Conservation (phyloP, 2,329 filamentous ascomycete genomes). For the Xylariaceae sp. region DNA sequence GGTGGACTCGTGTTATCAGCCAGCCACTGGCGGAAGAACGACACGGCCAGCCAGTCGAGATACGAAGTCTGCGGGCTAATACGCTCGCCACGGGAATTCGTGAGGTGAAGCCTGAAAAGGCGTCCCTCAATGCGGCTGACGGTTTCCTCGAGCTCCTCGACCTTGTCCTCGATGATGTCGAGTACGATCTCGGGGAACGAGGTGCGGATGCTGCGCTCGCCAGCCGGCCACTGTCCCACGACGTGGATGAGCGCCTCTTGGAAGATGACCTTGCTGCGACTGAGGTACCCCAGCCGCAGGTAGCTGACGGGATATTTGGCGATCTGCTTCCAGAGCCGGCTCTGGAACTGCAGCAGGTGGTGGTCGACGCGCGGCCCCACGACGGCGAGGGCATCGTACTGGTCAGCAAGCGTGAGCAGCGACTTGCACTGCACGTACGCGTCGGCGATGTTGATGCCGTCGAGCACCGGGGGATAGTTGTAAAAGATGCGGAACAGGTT, state of each 20-base stretch:
- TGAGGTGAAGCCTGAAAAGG: conserved; percentile 81
- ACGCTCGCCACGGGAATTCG: conserved; percentile 79
- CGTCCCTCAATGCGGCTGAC: conserved; percentile 80
- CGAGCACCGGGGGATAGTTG: conserved; percentile 83
- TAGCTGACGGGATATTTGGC: conserved; percentile 95
- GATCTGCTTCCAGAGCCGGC: conserved; percentile 91
- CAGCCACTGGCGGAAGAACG: conserved; percentile 89
- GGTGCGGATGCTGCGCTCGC: conserved; percentile 75
- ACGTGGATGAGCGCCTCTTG: conserved; percentile 91
- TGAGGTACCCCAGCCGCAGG: conserved; percentile 85
- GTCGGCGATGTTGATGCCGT: conserved; percentile 86
- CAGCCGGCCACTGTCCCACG: conserved; percentile 90
- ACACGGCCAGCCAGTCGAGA: conserved; percentile 87
- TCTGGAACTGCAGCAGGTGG: conserved; percentile 90
- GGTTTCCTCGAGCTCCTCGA: conserved; percentile 85
- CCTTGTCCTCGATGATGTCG: conserved; percentile 93
- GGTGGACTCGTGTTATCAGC: conserved; percentile 85
- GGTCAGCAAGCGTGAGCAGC: conserved; percentile 85
- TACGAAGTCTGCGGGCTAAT: conserved; percentile 81
- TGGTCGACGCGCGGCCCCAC: conserved; percentile 91
- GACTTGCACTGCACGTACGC: conserved; percentile 95
- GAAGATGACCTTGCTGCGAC: conserved; percentile 82
- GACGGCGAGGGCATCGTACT: conserved; percentile 88
- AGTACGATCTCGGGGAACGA: conserved; percentile 77
- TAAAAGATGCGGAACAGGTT: conserved; percentile 97